A percentile compares a stretch with the other conserved stretches of the same genome.
phyloP scores from a whole-genome alignment of 441 rosid genomes.

The Erodium texanum region DNA sequence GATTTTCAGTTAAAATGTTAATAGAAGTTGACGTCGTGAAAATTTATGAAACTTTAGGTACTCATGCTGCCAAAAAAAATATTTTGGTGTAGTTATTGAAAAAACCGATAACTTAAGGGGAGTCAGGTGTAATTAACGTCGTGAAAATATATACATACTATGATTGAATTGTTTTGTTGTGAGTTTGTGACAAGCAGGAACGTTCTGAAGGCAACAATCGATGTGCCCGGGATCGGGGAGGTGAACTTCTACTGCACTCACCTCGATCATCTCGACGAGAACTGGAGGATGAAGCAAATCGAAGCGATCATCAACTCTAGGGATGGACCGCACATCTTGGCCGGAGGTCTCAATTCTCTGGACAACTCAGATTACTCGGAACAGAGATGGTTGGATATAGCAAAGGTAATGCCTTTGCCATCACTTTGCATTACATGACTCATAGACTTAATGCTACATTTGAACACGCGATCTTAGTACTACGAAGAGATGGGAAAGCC shows the following conservation, averaged over 20 bases:
- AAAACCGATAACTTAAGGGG: no score
- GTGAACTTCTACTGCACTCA: slow-evolving; percentile 73
- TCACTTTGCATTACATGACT: background rate
- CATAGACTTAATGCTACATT: background rate
- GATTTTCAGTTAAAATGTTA: no score
- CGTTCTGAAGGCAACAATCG: slow-evolving; percentile 67
- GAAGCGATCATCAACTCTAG: slow-evolving; percentile 49
- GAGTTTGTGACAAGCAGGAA: slow-evolving; percentile 37
- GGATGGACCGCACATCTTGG: slow-evolving; percentile 52
- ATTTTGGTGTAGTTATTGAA: no score
- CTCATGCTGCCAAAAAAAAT: no score
- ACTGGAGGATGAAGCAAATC: slow-evolving; percentile 85
- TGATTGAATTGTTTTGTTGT: background rate
- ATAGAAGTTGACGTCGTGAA: no score
- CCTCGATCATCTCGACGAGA: slow-evolving; percentile 80
- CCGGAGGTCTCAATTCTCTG: slow-evolving; percentile 73
- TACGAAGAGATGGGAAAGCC: slow-evolving; percentile 55
- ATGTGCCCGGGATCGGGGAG: slow-evolving; percentile 79
- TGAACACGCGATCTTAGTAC: slow-evolving; percentile 30
- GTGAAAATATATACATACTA: background rate
- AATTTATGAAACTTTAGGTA: no score
- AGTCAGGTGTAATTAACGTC: no score
- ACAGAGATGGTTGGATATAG: slow-evolving; percentile 81
- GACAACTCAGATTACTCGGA: slow-evolving; percentile 66
- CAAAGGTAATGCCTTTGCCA: slow-evolving; percentile 37